Conservation (phyloP, 139 green algal species). For the Edaphochlamys debaryana region DNA sequence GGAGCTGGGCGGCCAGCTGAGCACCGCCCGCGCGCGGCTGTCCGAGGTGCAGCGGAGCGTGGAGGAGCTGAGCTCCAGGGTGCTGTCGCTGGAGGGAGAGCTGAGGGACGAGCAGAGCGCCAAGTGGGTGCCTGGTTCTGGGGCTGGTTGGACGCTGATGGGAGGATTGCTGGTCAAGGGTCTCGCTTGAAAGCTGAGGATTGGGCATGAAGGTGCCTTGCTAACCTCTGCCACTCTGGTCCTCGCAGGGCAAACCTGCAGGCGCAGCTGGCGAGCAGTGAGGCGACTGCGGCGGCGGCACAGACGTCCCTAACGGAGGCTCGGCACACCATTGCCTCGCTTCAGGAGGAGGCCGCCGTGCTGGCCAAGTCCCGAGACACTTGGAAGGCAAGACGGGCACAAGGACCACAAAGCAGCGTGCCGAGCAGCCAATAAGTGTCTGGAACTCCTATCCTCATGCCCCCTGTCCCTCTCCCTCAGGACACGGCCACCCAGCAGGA, state of each 20-base stretch:
- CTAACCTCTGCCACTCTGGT: too few relatives aligned
- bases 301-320: constrained; percentile 27
- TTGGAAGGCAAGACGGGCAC: constrained; percentile 23
- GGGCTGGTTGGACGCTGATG: neutral
- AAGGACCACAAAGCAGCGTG: too few relatives aligned
- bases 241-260: neutral
- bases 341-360: constrained; percentile 36
- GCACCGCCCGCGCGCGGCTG: neutral
- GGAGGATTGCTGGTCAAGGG: neutral
- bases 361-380: constrained; percentile 32
- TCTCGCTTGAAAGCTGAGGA: too few relatives aligned
- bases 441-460: too few relatives aligned
- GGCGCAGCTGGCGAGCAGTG: constrained; percentile 23
- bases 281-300: neutral
- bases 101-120: constrained; percentile 18
- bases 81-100: neutral
- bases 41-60: constrained; percentile 26
- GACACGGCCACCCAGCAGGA: constrained; percentile 38
- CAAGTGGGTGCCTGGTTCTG: neutral
- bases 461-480: too few relatives aligned
- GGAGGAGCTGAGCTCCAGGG: neutral
- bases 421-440: too few relatives aligned
- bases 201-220: too few relatives aligned
- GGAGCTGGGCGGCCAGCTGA: constrained; percentile 23
- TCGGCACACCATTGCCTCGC: neutral